A percentile compares a stretch with the other conserved stretches of the same genome.
These are phyloP conservation scores for Thalassiosira mediterranea DNA, from an alignment of 352 stramenopile species.

Conservation along the genomic window DNA sequence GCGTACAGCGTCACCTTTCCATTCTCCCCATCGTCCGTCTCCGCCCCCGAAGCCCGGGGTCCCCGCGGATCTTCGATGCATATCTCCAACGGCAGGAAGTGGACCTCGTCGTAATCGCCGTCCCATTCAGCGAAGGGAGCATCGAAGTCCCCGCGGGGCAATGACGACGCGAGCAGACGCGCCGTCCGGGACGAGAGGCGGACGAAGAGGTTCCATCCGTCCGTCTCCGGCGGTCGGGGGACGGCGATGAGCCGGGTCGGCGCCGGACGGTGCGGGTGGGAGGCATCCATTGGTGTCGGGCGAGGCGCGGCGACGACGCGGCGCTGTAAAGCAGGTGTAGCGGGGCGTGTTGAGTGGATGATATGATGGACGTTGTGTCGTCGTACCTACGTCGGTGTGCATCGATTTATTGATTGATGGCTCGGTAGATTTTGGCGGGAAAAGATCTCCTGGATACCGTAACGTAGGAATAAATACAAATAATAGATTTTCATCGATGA, in stretches of 20 bases:
- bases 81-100: constrained; percentile 65
- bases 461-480: no score
- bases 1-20: constrained; percentile 45
- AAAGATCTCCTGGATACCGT: no score
- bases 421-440: no score
- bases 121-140: not conserved
- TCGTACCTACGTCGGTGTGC: no score
- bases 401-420: no score
- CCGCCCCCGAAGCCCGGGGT: constrained; percentile 1
- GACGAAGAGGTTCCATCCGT: constrained; percentile 43
- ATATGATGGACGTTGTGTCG: no score
- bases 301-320: no score
- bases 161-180: constrained; percentile 14
- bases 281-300: no score
- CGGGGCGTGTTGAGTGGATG: no score
- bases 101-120: constrained; percentile 1
- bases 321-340: no score
- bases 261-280: not conserved
- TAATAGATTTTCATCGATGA: no score
- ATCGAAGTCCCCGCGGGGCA: not conserved
- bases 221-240: constrained; percentile 30
- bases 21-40: not conserved
- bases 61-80: not conserved
- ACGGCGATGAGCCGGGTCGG: constrained; percentile 14
- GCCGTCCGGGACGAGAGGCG: constrained; percentile 29